Evolutionary conservation across 331 rosid species (phyloP).

Genomic region (Malus hybrid): DNA sequence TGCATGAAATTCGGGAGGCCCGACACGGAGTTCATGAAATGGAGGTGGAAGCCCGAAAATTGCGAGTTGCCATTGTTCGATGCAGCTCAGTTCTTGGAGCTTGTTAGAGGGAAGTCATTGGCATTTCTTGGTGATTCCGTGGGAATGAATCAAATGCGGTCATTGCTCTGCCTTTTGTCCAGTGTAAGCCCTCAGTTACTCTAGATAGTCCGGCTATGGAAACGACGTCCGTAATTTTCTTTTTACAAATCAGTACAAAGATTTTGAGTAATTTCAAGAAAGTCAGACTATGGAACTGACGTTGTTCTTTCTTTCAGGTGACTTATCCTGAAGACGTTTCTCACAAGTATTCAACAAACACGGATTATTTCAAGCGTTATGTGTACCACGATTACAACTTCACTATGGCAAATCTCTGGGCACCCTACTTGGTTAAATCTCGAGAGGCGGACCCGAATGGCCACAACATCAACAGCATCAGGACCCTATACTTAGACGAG

Average conservation of each 20-base stretch:
- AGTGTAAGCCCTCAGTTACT: slow-evolving; percentile 35
- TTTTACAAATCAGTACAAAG: neutral
- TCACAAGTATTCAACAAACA: slow-evolving; percentile 14
- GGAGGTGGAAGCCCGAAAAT: slow-evolving; percentile 90
- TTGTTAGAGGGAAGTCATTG: slow-evolving; percentile 66
- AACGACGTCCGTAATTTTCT: too few relatives aligned
- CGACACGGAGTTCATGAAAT: slow-evolving; percentile 56
- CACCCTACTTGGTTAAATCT: slow-evolving; percentile 57
- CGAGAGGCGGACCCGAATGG: slow-evolving; percentile 36
- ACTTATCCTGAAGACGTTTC: slow-evolving; percentile 60
- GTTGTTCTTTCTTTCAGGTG: slow-evolving; percentile 32
- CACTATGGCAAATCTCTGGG: slow-evolving; percentile 61
- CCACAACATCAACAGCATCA: slow-evolving; percentile 31
- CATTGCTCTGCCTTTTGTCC: slow-evolving; percentile 72
- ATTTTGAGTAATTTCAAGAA: neutral
- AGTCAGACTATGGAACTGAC: neutral
- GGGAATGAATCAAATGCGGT: slow-evolving; percentile 83
- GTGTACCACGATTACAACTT: slow-evolving; percentile 54
- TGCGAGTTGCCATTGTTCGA: slow-evolving; percentile 76
- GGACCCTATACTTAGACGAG: slow-evolving; percentile 58
- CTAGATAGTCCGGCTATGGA: neutral
- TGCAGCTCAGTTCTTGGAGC: slow-evolving; percentile 60
- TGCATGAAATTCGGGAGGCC: slow-evolving; percentile 81
- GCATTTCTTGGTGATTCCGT: slow-evolving; percentile 93
- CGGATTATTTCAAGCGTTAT: slow-evolving; percentile 39